Percentiles rank a stretch among this genome's conserved stretches.
These are phyloP conservation scores for Colletotrichum sansevieriae DNA, from an alignment of 2,329 filamentous ascomycete species.

Conservation along the genomic window DNA sequence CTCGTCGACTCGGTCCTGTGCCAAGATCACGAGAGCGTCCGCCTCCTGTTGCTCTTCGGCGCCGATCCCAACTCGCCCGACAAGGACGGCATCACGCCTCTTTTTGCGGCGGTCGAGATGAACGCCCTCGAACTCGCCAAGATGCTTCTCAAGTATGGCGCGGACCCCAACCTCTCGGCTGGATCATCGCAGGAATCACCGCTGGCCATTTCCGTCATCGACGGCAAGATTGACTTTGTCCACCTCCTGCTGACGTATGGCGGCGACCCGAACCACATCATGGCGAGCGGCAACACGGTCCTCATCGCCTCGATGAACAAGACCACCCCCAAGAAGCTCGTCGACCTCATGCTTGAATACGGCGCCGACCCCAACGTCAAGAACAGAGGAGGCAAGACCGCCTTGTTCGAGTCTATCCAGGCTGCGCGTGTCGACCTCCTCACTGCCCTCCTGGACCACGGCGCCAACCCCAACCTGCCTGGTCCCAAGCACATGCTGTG, in stretches of 20 bases:
- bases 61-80: conserved; percentile 68
- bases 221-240: conserved; percentile 67
- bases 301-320: conserved; percentile 72
- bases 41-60: conserved; percentile 68
- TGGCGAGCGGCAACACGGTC: conserved; percentile 70
- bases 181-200: conserved; percentile 68
- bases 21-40: conserved; percentile 66
- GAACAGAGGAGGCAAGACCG: conserved; percentile 72
- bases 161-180: conserved; percentile 66
- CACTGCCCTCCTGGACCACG: conserved; percentile 62
- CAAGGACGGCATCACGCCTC: conserved; percentile 62
- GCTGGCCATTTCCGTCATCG: conserved; percentile 62
- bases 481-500: conserved; percentile 78
- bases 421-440: conserved; percentile 69
- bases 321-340: conserved; percentile 64
- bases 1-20: conserved; percentile 66
- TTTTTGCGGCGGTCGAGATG: conserved; percentile 64
- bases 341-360: conserved; percentile 72
- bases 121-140: conserved; percentile 69
- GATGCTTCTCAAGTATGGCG: conserved; percentile 74
- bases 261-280: conserved; percentile 67
- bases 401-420: conserved; percentile 73
- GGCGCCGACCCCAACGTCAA: conserved; percentile 70
- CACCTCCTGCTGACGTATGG: conserved; percentile 73
- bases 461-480: conserved; percentile 76